Base-by-base conservation (phyloP, 805 yeast genomes). In the Wickerhamiella spandovensis region DNA sequence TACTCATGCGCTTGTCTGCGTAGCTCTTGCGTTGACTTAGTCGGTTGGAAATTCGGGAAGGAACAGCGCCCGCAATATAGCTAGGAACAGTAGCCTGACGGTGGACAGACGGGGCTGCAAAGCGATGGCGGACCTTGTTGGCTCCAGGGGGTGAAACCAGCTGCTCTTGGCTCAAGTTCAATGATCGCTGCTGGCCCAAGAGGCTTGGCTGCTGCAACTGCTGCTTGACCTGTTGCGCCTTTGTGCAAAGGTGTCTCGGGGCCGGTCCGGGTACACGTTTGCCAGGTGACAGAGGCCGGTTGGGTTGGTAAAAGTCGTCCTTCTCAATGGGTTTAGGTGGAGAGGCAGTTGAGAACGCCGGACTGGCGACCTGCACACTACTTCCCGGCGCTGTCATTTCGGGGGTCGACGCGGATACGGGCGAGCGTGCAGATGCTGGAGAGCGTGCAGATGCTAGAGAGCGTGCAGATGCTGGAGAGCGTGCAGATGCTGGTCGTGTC, bases 1-100 rank as follows among this genome's bases (percentile, higher is more conserved):
- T 21, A 42, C 60, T 57, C 42, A 55, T 13, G 9, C 60, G 56
- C 21, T 54, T 54, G 8, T 37, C 43, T 7, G 20, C 22, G n/a
- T 23, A 43, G 35, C 45, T 43, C 20, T 24, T 5, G 23, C 45
- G 30, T 9, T 43, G 15, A 13, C 39, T 35, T 9, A 17, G 20
- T 8, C 20, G 39, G 10, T 35, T 28, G 3, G 12, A 28, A 15
- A 4, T 15, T 3, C 32, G 32, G 12, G 32, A 12, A 3, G 12
- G 3, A 5, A 15, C 12, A 3, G 32, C 15, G 12, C 32, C 15
- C 3, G 5, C 12, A 5, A 4, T 12, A 12, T 5, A 12, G 12
- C 12, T 28, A 3, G 32, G 12, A 3, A 3, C 32, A 15, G 12
- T 4, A 15, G 32, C 32, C 12, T 5, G 32, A 4, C 32, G 32